Percentiles rank a stretch among this genome's conserved stretches.
These are phyloP conservation scores for Wickerhamiella lipophila DNA, from an alignment of 805 yeast genomes.

Conservation along the genomic window DNA sequence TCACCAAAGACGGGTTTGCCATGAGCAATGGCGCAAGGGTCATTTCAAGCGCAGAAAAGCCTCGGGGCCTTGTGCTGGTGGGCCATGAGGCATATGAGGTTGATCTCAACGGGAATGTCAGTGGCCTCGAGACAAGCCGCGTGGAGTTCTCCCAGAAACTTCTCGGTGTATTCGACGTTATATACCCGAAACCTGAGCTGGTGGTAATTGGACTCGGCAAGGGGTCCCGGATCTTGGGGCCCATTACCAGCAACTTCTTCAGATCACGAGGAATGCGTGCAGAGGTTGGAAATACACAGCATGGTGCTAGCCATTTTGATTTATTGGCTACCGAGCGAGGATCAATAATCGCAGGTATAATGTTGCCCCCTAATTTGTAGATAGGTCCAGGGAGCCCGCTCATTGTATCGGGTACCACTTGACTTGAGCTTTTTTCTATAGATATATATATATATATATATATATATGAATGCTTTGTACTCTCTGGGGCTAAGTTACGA, in stretches of 20 bases:
- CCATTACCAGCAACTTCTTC: conserved; percentile 38
- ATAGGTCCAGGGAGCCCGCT: too few species aligned
- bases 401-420: too few species aligned
- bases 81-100: conserved; percentile 49
- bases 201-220: conserved; percentile 58
- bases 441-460: too few species aligned
- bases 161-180: conserved; percentile 38
- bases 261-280: conserved; percentile 52
- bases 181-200: conserved; percentile 69
- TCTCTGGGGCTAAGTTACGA: too few species aligned
- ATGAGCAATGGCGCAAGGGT: conserved; percentile 40
- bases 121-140: conserved; percentile 41
- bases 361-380: conserved; percentile 54
- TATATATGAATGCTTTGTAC: too few species aligned
- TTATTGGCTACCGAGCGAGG: conserved; percentile 72
- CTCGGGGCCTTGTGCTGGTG: conserved; percentile 24
- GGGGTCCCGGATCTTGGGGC: conserved; percentile 47
- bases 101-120: conserved; percentile 30
- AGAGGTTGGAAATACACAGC: conserved; percentile 50
- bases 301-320: conserved; percentile 60
- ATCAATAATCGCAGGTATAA: conserved; percentile 54
- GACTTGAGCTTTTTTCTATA: too few species aligned
- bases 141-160: conserved; percentile 38
- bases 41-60: conserved; percentile 23
- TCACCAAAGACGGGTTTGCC: conserved; percentile 44